A percentile compares a stretch with the other conserved stretches of the same genome.
These are phyloP conservation scores for Neonectria magnoliae DNA, from an alignment of 2,329 filamentous ascomycete genomes.

Conservation along the genomic window DNA sequence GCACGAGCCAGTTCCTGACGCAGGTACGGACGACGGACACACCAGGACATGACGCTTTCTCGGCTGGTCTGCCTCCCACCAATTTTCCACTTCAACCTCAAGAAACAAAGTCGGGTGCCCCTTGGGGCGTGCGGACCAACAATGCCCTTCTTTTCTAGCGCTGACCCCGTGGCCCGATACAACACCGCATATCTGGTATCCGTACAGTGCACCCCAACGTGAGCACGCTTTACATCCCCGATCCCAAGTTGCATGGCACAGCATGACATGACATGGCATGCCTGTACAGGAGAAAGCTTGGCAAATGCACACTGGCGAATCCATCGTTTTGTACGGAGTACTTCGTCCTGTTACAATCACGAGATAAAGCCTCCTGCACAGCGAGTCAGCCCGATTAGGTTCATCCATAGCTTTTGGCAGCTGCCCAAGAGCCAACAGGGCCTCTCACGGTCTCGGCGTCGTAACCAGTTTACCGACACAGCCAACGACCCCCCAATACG, in stretches of 20 bases:
- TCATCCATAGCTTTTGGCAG: not conserved
- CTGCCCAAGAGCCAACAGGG: not conserved
- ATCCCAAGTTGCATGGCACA: slow-evolving; percentile 12
- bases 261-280: slow-evolving; percentile 23
- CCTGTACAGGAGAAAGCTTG: slow-evolving; percentile 12
- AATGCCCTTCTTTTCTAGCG: not conserved
- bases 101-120: slow-evolving; percentile 1
- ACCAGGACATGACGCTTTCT: slow-evolving; percentile 16
- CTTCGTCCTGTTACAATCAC: slow-evolving; percentile 8
- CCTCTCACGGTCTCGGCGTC: not conserved
- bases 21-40: slow-evolving; percentile 35
- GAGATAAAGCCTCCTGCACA: not conserved
- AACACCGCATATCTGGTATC: not conserved
- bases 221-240: not conserved
- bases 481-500: slow-evolving; percentile 7
- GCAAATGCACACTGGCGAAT: not conserved
- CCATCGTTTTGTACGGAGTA: slow-evolving; percentile 1
- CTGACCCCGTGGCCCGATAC: slow-evolving; percentile 2
- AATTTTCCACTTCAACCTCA: slow-evolving; percentile 8
- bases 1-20: slow-evolving; percentile 41
- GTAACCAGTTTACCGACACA: not conserved
- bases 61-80: not conserved
- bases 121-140: slow-evolving; percentile 6
- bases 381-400: slow-evolving; percentile 10
- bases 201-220: not conserved